Conservation (phyloP, 108 stramenopile species). For the Aurantiochytrium sp. region DNA sequence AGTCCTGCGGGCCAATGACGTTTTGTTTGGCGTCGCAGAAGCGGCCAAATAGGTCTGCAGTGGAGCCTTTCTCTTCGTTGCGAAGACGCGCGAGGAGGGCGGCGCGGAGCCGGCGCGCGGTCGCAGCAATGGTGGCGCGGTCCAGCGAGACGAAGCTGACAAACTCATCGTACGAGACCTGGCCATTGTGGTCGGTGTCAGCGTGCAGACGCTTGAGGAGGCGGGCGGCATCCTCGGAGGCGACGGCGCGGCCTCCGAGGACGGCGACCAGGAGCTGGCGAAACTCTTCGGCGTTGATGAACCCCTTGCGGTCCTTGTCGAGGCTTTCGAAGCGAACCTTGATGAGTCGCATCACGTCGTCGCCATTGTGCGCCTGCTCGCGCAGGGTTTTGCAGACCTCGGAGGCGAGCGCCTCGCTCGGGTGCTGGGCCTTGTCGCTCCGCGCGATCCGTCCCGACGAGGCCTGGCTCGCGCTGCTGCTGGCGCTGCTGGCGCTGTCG, state of each 20-base stretch:
- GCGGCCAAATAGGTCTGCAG: background rate
- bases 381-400: background rate
- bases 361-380: background rate
- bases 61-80: background rate
- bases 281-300: slow-evolving; percentile 12
- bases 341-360: slow-evolving; percentile 7
- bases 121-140: background rate
- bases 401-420: background rate
- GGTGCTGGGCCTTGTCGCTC: background rate
- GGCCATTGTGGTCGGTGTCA: slow-evolving; percentile 17
- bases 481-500: too few species aligned
- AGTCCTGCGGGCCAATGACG: background rate
- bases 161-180: slow-evolving; percentile 16
- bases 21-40: background rate
- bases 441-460: too few species aligned
- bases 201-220: background rate
- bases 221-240: background rate
- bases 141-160: slow-evolving; percentile 30
- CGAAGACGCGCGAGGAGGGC: background rate
- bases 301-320: background rate
- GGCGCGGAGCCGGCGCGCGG: background rate
- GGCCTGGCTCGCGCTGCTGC: too few species aligned
- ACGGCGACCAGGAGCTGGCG: background rate
- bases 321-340: slow-evolving; percentile 8
- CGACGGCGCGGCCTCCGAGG: background rate